Base-by-base conservation (phyloP, 164 flowering plant genomes). In the Warburgia ugandensis region DNA sequence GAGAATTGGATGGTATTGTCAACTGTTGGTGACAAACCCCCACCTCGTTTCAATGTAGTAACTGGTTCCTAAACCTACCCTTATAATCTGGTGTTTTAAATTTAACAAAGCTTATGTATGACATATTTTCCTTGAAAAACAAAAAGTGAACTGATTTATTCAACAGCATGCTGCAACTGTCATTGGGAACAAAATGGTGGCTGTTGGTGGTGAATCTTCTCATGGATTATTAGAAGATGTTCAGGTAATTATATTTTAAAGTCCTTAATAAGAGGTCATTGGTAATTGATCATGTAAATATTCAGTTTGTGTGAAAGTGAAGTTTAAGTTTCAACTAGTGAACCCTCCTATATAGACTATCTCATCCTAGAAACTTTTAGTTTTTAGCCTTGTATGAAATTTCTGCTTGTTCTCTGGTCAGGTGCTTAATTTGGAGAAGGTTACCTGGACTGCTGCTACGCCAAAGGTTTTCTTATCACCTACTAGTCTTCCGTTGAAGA, bases 161-260 rank as follows among this genome's bases (percentile, higher is more conserved):
- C 50, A 47, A 70, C 62, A 92, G 97, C 99, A 94, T 74, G 99
- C 97, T 45, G 92, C 97, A 28, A 73, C 97, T 64, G 92, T 89
- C 0, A 64, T 89, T 57, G 99, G 94, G 59, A 78, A 81, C 77
- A 94, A 89, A 71, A 94, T 94, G 99, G 69, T 94, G 46, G 92
- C 89, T 37, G 96, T 94, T 63, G 99, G 99, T 36, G 99, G 99
- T 55, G 99, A 94, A 73, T 76, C 94, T 58, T 81, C 75, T 49
- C 73, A 67, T 45, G 89, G 77, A 42, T 53, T 86, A 68, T 68
- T 94, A 42, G 96, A 94, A 36, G 99, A 94, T 82, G 90, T 94
- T 21, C 96, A 86, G 92, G 99, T 94, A 73, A 19, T 50, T 19
- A 37, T 20, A n/a, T n/a, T n/a, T n/a, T n/a, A n/a, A n/a, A n/a